Conservation (phyloP, 208 protist genomes). For the Leishmania turanica region DNA sequence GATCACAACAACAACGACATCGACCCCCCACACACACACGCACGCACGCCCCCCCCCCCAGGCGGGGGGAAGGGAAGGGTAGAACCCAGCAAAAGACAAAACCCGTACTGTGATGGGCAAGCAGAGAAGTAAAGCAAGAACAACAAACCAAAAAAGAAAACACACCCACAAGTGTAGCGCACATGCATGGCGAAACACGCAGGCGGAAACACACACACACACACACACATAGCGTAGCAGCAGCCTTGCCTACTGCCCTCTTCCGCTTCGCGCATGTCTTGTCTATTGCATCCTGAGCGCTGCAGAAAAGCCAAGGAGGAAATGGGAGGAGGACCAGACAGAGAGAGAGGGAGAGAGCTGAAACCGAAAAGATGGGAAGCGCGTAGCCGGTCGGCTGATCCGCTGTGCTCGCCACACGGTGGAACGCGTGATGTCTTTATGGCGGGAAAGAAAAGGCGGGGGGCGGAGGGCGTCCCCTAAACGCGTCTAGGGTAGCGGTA, state of each 20-base stretch:
- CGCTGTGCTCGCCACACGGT: neutral
- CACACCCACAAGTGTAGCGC: neutral
- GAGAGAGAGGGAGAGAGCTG: too few relatives aligned
- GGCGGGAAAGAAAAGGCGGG: neutral
- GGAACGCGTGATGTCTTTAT: neutral
- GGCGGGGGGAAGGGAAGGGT: too few relatives aligned
- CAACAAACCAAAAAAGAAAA: neutral
- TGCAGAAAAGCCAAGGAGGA: neutral
- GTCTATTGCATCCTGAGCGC: neutral
- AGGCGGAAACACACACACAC: neutral
- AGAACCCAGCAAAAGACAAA: neutral
- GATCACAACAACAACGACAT: neutral
- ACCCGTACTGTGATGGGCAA: neutral
- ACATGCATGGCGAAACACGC: neutral
- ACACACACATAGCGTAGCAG: neutral
- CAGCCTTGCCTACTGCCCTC: neutral
- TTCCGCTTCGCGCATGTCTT: neutral
- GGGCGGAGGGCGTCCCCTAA: neutral
- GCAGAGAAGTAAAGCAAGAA: neutral
- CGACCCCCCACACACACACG: neutral
- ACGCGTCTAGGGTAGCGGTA: neutral
- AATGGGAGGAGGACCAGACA: neutral
- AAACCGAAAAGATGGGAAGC: neutral
- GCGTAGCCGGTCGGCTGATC: neutral
- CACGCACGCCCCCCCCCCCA: neutral